phyloP scores from a whole-genome alignment of 495 filamentous ascomycete genomes.

The Lophiostoma macrostomum region DNA sequence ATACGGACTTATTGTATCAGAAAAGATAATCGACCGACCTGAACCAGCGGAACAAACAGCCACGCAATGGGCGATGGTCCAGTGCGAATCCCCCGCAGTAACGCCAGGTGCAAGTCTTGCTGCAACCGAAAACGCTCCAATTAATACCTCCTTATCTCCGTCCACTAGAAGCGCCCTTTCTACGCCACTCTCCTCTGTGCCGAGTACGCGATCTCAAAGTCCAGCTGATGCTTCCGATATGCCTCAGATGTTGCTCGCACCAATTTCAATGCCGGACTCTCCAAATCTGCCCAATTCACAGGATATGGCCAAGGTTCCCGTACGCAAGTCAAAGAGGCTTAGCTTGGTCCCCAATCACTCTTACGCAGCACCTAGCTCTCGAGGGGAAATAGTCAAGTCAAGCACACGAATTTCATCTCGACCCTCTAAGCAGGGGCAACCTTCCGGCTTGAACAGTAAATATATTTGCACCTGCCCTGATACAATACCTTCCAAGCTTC shows the following conservation, averaged over 20 bases:
- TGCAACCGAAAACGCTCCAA: no score
- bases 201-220: background rate
- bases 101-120: no score
- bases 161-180: background rate
- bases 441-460: background rate
- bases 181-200: background rate
- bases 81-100: background rate
- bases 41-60: background rate
- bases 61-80: background rate
- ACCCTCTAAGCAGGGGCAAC: background rate
- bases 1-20: background rate
- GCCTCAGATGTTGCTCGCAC: background rate
- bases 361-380: no score
- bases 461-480: background rate
- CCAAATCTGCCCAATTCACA: no score
- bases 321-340: no score
- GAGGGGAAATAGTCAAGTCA: background rate
- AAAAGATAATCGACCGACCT: background rate
- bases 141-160: background rate
- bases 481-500: background rate
- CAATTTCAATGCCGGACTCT: background rate
- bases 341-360: no score
- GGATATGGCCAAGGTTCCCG: no score
- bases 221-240: background rate
- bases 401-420: background rate